Base-by-base conservation (phyloP, 495 filamentous ascomycete genomes). In the Platismatia glauca region DNA sequence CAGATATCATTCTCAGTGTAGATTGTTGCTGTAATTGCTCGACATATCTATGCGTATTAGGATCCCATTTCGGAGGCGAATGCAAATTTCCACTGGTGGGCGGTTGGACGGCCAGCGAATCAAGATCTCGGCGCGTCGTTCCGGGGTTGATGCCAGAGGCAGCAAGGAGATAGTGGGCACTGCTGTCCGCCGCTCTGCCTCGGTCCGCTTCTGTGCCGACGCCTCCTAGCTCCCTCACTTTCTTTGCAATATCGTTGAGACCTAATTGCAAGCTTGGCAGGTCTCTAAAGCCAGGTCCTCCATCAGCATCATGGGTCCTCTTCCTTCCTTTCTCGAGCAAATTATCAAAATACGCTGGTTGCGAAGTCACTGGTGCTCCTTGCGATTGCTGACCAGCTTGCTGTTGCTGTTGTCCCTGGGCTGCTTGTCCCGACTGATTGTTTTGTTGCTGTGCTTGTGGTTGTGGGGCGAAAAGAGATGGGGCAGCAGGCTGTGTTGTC, bases 141-240 rank as follows among this genome's bases (percentile, higher is more conserved):
- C 87, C 88, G 12, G 89, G 86, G 59, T 89, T 86, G 20, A 95
- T 83, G 15, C 91, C 91, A n/a, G 91, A 96, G 20, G 88, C 90
- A 39, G 90, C 89, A 41, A 97, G 86, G 50, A 97, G 81, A 74
- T 92, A 95, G 66, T 92, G 90, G 76, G 89, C 89, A 71, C 84
- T 90, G 60, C 83, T 86, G 64, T 85, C 81, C 11, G 78, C 71
- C 50, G 73, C 74, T 52, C 72, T 64, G 69, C 77, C 69, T 70
- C 77, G 68, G 67, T 81, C 16, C 76, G 77, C 29, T 76, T 79
- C 48, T 69, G 71, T 66, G 38, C 76, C 75, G 20, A 74, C 69
- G n/a, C 78, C 73, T 37, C 88, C 89, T 22, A 97, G 77, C 71
- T 91, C 86, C 70, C 85, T 84, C 43, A 93, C 88, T 64, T 88